Conservation (phyloP, 352 stramenopile genomes). For the Phytophthora capsici region DNA sequence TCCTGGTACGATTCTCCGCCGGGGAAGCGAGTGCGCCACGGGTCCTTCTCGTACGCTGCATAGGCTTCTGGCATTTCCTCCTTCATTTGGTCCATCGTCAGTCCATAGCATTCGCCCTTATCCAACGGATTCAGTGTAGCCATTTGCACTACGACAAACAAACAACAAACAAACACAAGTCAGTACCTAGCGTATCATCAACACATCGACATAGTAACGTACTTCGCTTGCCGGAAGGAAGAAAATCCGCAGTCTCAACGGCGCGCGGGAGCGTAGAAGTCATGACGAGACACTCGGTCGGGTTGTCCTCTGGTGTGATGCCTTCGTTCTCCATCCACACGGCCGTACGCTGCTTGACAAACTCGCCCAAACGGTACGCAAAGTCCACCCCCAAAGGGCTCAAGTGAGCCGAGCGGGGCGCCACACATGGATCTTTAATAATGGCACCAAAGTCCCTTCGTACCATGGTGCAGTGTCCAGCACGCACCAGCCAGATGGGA, state of each 20-base stretch:
- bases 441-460: slow-evolving; percentile 69
- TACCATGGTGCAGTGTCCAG: slow-evolving; percentile 86
- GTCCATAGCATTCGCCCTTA: slow-evolving; percentile 86
- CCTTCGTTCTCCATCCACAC: slow-evolving; percentile 56
- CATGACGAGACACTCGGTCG: slow-evolving; percentile 68
- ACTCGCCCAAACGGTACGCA: slow-evolving; percentile 90
- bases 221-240: slow-evolving; percentile 54
- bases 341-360: slow-evolving; percentile 85
- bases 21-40: slow-evolving; percentile 83
- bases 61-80: slow-evolving; percentile 72
- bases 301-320: slow-evolving; percentile 47
- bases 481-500: slow-evolving; percentile 93
- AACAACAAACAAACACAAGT: slow-evolving; percentile 4
- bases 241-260: slow-evolving; percentile 74
- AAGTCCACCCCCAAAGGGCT: slow-evolving; percentile 93
- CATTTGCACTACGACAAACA: slow-evolving; percentile 63
- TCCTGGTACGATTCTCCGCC: slow-evolving; percentile 95
- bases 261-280: slow-evolving; percentile 84
- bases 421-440: slow-evolving; percentile 76
- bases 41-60: slow-evolving; percentile 70
- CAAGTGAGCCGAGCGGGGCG: slow-evolving; percentile 78
- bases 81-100: slow-evolving; percentile 87
- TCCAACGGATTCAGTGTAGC: slow-evolving; percentile 84
- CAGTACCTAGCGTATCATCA: slow-evolving; percentile 10
- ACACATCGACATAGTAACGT: slow-evolving; percentile 21